Evolutionary conservation across 768 basidiomycete species (phyloP).

Genomic region (Lactifluus hygrophoroides): DNA sequence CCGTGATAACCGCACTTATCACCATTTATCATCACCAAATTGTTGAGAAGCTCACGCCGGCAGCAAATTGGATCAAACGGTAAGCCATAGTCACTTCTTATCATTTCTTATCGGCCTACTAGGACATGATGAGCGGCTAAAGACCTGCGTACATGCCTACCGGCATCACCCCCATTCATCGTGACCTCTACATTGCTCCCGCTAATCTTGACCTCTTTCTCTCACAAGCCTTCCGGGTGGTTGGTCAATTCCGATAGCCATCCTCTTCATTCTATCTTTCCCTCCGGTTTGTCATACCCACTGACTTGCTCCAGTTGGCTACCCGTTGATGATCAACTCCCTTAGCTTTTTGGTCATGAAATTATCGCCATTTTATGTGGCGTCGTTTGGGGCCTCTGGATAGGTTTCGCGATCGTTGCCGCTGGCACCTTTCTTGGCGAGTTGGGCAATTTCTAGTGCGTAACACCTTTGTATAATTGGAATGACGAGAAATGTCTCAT

Average conservation of each 20-base stretch:
- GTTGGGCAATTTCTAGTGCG: slow-evolving; percentile 81
- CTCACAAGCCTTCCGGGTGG: slow-evolving; percentile 42
- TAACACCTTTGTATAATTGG: slow-evolving; percentile 8
- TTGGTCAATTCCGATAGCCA: slow-evolving; percentile 71
- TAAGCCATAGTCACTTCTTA: slow-evolving; percentile 28
- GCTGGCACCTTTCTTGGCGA: slow-evolving; percentile 82
- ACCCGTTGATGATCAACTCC: slow-evolving; percentile 1
- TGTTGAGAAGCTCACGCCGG: slow-evolving; percentile 57
- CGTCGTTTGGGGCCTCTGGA: slow-evolving; percentile 82
- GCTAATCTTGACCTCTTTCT: not conserved
- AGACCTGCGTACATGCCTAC: not conserved
- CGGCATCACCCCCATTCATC: slow-evolving; percentile 4
- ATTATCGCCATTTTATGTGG: slow-evolving; percentile 84
- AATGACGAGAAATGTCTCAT: not conserved
- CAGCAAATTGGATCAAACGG: slow-evolving; percentile 56
- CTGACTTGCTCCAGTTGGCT: not conserved
- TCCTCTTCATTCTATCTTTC: slow-evolving; percentile 80
- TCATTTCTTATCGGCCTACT: not conserved
- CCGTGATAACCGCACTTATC: slow-evolving; percentile 33
- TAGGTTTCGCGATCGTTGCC: slow-evolving; percentile 79
- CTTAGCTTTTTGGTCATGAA: slow-evolving; percentile 86
- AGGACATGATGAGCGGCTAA: not conserved
- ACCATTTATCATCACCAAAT: slow-evolving; percentile 46
- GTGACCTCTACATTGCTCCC: not conserved
- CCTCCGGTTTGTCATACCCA: slow-evolving; percentile 50